These are phyloP conservation scores for Colletotrichum sp. DNA, from an alignment of 2,329 filamentous ascomycete genomes.

Conservation along the genomic window DNA sequence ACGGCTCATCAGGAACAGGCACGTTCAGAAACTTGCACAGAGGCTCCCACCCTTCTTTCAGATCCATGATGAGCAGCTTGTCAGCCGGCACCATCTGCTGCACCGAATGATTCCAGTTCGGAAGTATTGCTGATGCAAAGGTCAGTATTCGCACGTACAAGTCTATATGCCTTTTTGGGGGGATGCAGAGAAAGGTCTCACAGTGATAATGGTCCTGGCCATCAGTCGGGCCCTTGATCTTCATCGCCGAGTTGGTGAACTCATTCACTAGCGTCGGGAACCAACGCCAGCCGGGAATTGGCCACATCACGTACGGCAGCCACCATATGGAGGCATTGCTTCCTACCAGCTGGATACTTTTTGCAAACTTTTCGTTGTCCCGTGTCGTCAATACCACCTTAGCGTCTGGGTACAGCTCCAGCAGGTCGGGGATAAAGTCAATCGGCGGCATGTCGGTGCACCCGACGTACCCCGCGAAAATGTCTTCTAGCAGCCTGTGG, in stretches of 20 bases:
- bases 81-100: background rate
- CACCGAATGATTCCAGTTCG: background rate
- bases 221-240: background rate
- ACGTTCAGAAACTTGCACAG: constrained; percentile 40
- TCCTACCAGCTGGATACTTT: constrained; percentile 26
- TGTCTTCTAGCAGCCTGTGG: constrained; percentile 36
- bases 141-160: background rate
- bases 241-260: background rate
- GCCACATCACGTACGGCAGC: background rate
- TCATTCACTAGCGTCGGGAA: background rate
- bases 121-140: background rate
- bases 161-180: background rate
- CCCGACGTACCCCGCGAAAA: constrained; percentile 48
- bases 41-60: constrained; percentile 39
- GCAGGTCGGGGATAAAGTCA: constrained; percentile 47
- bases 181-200: background rate
- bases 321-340: background rate
- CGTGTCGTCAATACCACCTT: constrained; percentile 48
- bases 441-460: constrained; percentile 48
- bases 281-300: background rate
- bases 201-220: background rate
- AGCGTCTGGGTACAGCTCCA: constrained; percentile 53
- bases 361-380: constrained; percentile 40
- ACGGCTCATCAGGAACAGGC: constrained; percentile 28
- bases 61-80: constrained; percentile 35